A percentile compares a stretch with the other conserved stretches of the same genome.
Conservation (phyloP, 1,284 basidiomycete species). For the Trichosporon sp. region DNA sequence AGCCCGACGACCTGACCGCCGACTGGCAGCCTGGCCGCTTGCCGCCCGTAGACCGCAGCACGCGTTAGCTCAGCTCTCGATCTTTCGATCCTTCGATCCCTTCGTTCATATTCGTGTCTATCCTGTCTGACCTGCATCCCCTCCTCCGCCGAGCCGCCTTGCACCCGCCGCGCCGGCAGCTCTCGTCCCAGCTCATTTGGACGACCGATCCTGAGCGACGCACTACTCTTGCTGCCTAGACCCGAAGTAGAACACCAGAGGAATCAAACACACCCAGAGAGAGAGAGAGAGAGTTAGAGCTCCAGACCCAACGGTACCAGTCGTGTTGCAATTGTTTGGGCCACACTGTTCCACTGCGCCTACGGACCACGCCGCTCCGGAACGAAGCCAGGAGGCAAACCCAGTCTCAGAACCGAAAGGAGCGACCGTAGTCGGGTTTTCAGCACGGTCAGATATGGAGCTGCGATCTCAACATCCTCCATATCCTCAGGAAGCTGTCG, state of each 20-base stretch:
- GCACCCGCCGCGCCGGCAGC: slow-evolving; percentile 6
- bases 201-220: slow-evolving; percentile 6
- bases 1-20: slow-evolving; percentile 4
- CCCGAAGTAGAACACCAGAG: not conserved
- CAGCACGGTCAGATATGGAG: not conserved
- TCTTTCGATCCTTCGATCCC: slow-evolving; percentile 12
- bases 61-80: slow-evolving; percentile 5
- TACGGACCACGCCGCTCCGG: not conserved
- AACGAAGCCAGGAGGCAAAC: not conserved
- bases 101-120: slow-evolving; percentile 2
- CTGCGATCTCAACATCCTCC: slow-evolving; percentile 10
- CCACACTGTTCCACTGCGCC: slow-evolving; percentile 3
- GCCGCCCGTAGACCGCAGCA: not conserved
- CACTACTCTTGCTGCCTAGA: not conserved
- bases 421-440: not conserved
- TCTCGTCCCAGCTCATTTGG: not conserved
- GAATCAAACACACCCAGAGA: not conserved
- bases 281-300: not conserved
- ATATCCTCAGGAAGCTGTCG: not conserved
- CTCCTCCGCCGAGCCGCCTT: slow-evolving; percentile 4
- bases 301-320: slow-evolving; percentile 6
- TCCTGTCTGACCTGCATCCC: slow-evolving; percentile 4
- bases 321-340: slow-evolving; percentile 14
- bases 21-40: not conserved
- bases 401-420: not conserved